Evolutionary conservation across 805 yeast species (phyloP).

Genomic region (Candida easanensis): DNA sequence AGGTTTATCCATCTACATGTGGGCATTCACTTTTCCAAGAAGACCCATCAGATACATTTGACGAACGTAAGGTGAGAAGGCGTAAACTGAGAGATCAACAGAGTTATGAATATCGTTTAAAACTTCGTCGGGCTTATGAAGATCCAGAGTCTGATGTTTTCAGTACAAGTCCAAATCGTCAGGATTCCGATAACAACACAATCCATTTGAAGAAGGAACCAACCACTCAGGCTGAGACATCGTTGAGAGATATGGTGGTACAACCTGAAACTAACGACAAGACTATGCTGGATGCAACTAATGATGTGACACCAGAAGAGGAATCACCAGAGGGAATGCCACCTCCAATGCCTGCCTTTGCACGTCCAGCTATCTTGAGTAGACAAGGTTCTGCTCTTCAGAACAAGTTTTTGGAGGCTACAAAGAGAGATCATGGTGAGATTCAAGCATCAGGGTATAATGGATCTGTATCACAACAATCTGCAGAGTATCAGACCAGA

Average conservation of each 20-base stretch:
- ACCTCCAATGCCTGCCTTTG: conserved; percentile 18
- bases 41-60: conserved; percentile 43
- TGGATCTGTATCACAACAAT: conserved; percentile 33
- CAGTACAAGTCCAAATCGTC: background rate
- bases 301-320: background rate
- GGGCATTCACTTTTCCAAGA: conserved; percentile 80
- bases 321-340: conserved; percentile 12
- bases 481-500: conserved; percentile 31
- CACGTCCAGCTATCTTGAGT: conserved; percentile 10
- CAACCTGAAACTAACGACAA: background rate
- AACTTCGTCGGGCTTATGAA: conserved; percentile 24
- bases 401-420: conserved; percentile 22
- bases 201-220: conserved; percentile 4
- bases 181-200: conserved; percentile 10
- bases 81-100: conserved; percentile 27
- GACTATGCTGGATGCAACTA: background rate
- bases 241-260: background rate
- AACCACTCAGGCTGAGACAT: background rate
- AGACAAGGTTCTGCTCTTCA: conserved; percentile 22
- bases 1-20: conserved; percentile 54
- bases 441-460: conserved; percentile 61
- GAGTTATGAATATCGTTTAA: conserved; percentile 39
- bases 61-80: conserved; percentile 38
- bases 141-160: background rate
- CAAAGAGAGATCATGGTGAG: conserved; percentile 41